Conservation (phyloP, 192 early-diverging fungal genomes). For the Coemansia pectinata region DNA sequence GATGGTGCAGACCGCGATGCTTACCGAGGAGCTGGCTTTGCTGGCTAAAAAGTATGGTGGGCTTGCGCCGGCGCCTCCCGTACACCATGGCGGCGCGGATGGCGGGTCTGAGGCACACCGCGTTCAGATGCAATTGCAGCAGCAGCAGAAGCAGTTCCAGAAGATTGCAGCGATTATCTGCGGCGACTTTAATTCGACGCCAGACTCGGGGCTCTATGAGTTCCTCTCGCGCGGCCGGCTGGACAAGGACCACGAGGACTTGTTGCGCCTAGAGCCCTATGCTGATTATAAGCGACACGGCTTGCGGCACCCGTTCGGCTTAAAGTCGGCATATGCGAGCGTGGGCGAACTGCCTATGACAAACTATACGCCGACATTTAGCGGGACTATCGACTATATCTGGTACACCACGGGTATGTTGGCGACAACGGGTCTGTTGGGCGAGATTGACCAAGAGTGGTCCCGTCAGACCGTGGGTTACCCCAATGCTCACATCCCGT, state of each 20-base stretch:
- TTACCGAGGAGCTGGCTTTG: slow-evolving; percentile 85
- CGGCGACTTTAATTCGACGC: slow-evolving; percentile 94
- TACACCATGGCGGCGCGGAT: slow-evolving; percentile 6
- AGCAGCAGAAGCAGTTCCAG: slow-evolving; percentile 56
- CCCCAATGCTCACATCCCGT: slow-evolving; percentile 87
- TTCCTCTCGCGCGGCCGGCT: slow-evolving; percentile 78
- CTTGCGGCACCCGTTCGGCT: slow-evolving; percentile 74
- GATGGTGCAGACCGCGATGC: slow-evolving; percentile 90
- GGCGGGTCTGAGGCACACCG: slow-evolving; percentile 46
- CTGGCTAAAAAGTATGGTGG: slow-evolving; percentile 54
- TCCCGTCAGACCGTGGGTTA: slow-evolving; percentile 80
- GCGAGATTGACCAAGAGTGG: slow-evolving; percentile 81
- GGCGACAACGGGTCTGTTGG: slow-evolving; percentile 75
- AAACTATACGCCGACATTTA: slow-evolving; percentile 85
- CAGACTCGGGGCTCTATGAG: slow-evolving; percentile 89
- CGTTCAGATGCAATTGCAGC: slow-evolving; percentile 44
- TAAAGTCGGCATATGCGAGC: slow-evolving; percentile 80
- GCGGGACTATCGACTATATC: slow-evolving; percentile 92
- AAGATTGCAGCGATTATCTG: slow-evolving; percentile 64
- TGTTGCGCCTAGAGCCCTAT: slow-evolving; percentile 74
- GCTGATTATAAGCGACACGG: slow-evolving; percentile 83
- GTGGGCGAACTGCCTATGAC: slow-evolving; percentile 84
- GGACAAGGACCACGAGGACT: slow-evolving; percentile 82
- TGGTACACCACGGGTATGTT: slow-evolving; percentile 83
- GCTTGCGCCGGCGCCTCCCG: slow-evolving; percentile 4